Percentiles rank a stretch among this genome's conserved stretches.
These are phyloP conservation scores for Claviceps sorghi DNA, from an alignment of 2,329 filamentous ascomycete species.

Conservation along the genomic window DNA sequence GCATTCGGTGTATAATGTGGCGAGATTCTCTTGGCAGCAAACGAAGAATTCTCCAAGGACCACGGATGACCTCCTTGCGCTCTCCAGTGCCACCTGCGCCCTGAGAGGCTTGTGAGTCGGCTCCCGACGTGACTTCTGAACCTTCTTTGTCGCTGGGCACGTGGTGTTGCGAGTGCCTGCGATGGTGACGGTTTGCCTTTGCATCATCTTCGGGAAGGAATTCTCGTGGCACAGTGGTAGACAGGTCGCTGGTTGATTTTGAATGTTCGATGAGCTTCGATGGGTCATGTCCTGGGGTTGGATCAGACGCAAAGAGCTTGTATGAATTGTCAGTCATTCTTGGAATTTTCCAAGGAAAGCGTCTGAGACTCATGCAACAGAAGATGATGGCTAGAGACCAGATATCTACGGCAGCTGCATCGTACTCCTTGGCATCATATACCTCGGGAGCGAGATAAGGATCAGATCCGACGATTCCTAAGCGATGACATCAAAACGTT, in stretches of 20 bases:
- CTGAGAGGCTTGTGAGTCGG: slow-evolving; percentile 6
- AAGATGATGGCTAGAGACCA: slow-evolving; percentile 98
- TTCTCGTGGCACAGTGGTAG: slow-evolving; percentile 24
- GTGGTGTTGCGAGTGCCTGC: slow-evolving; percentile 3
- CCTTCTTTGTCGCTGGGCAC: not conserved
- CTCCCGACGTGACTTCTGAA: slow-evolving; percentile 2
- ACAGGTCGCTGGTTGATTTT: slow-evolving; percentile 29
- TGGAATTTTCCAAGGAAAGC: slow-evolving; percentile 96
- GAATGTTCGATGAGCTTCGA: slow-evolving; percentile 34
- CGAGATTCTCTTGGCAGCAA: slow-evolving; percentile 79
- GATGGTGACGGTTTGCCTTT: slow-evolving; percentile 13
- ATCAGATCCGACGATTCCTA: slow-evolving; percentile 64
- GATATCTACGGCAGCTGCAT: slow-evolving; percentile 85
- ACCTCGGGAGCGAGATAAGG: slow-evolving; percentile 95
- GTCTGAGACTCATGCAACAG: slow-evolving; percentile 90
- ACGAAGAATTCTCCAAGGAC: slow-evolving; percentile 79
- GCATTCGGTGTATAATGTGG: slow-evolving; percentile 82
- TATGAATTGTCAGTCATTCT: slow-evolving; percentile 86
- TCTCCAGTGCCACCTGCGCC: slow-evolving; percentile 19
- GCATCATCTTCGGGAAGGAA: slow-evolving; percentile 21
- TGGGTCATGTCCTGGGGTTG: slow-evolving; percentile 57
- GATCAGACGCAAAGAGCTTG: slow-evolving; percentile 77
- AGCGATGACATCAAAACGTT: slow-evolving; percentile 1
- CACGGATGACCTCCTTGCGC: slow-evolving; percentile 70
- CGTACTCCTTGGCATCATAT: slow-evolving; percentile 85